A percentile compares a stretch with the other conserved stretches of the same genome.
Conservation (phyloP, 2,329 filamentous ascomycete species). For the Trichoderma sp. region DNA sequence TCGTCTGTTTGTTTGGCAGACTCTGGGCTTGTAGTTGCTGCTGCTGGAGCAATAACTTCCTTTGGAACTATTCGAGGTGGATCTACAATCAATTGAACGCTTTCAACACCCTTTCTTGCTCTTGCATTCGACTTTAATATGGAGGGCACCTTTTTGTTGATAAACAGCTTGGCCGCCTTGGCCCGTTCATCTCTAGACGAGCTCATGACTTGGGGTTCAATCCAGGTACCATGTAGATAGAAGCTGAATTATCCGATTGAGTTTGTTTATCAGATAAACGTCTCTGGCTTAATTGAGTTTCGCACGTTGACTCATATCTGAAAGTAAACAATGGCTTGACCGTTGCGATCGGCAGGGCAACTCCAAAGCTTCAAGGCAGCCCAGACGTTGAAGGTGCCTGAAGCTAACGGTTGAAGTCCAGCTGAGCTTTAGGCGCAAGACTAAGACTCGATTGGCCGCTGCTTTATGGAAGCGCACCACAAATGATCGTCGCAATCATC, state of each 20-base stretch:
- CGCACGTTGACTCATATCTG: neutral
- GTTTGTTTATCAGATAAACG: neutral
- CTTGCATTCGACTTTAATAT: slow-evolving; percentile 52
- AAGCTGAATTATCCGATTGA: neutral
- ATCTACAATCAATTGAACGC: slow-evolving; percentile 46
- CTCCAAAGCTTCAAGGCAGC: neutral
- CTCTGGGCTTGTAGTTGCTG: neutral
- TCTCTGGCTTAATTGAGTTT: neutral
- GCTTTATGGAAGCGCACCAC: neutral
- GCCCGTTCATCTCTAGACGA: slow-evolving; percentile 40
- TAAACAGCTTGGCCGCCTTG: slow-evolving; percentile 54
- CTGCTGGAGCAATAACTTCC: neutral
- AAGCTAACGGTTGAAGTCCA: neutral
- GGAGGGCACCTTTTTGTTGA: slow-evolving; percentile 58
- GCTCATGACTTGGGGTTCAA: neutral
- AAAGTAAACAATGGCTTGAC: neutral
- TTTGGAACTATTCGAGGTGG: slow-evolving; percentile 21
- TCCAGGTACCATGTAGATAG: neutral
- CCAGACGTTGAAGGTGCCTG: neutral
- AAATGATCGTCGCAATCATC: neutral
- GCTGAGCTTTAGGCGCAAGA: neutral
- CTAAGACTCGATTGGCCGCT: neutral
- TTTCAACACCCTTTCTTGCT: slow-evolving; percentile 53
- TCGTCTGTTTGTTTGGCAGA: neutral
- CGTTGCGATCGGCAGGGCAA: neutral